Conservation (phyloP, 2,329 filamentous ascomycete species). For the Sclerotinia subarctica region DNA sequence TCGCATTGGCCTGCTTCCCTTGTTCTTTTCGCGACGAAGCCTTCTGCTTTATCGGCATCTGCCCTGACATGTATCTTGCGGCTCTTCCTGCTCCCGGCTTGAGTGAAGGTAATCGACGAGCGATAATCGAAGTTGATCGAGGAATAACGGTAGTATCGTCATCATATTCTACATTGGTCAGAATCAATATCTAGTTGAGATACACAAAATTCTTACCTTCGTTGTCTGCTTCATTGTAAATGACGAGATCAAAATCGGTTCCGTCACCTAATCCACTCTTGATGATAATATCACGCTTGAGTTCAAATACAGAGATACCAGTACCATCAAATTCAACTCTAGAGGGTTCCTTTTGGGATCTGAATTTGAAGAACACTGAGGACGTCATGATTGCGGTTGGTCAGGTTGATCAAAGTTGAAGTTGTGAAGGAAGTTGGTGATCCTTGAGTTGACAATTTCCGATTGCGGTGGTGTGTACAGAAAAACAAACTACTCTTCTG, state of each 20-base stretch:
- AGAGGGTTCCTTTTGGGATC: slow-evolving; percentile 93
- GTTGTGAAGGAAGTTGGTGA: slow-evolving; percentile 21
- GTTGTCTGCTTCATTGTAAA: slow-evolving; percentile 87
- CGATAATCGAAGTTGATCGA: slow-evolving; percentile 89
- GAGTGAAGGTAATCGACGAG: slow-evolving; percentile 76
- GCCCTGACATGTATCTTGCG: slow-evolving; percentile 91
- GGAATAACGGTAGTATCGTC: slow-evolving; percentile 98
- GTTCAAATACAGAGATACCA: slow-evolving; percentile 95
- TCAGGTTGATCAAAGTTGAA: slow-evolving; percentile 22
- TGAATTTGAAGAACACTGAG: slow-evolving; percentile 99
- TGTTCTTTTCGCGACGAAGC: slow-evolving; percentile 68
- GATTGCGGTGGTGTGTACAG: slow-evolving; percentile 23
- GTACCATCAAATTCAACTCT: slow-evolving; percentile 96
- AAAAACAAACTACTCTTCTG: slow-evolving; percentile 27
- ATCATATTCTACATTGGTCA: slow-evolving; percentile 70
- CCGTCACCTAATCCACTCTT: slow-evolving; percentile 93
- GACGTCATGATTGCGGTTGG: slow-evolving; percentile 44
- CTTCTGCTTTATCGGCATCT: slow-evolving; percentile 87
- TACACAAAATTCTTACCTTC: slow-evolving; percentile 65
- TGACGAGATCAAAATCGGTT: slow-evolving; percentile 91
- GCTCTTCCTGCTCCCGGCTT: slow-evolving; percentile 86
- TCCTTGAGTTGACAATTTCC: slow-evolving; percentile 12
- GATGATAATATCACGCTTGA: slow-evolving; percentile 97
- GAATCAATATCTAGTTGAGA: slow-evolving; percentile 31
- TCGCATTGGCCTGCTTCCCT: slow-evolving; percentile 56